Evolutionary conservation across 2,329 filamentous ascomycete species (phyloP).

Genomic region (Colletotrichum musae): DNA sequence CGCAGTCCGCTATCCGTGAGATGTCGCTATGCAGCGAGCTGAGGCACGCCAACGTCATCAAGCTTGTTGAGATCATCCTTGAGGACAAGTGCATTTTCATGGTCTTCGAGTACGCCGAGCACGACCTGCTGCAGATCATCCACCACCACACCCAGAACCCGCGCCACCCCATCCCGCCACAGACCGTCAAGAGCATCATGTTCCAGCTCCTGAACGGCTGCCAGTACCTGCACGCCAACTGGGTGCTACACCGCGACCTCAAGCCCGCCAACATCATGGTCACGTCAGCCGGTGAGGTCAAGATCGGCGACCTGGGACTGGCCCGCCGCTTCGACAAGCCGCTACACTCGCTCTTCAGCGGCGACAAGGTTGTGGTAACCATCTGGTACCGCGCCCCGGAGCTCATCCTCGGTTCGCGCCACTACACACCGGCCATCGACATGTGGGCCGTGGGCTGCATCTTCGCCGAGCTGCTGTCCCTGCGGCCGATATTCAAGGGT

Average conservation of each 20-base stretch:
- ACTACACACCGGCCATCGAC: conserved; percentile 97
- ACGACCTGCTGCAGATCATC: conserved; percentile 97
- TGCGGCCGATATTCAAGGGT: conserved; percentile 97
- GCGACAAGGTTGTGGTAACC: conserved; percentile 98
- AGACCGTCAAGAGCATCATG: conserved; percentile 93
- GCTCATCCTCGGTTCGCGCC: conserved; percentile 89
- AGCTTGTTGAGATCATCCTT: conserved; percentile 93
- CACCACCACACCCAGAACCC: conserved; percentile 95
- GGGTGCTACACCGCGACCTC: conserved; percentile 96
- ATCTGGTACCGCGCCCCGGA: conserved; percentile 99
- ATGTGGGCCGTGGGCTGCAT: conserved; percentile 99
- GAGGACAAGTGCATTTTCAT: conserved; percentile 99
- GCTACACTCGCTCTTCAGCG: conserved; percentile 89
- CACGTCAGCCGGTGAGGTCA: conserved; percentile 88
- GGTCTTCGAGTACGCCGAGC: conserved; percentile 99
- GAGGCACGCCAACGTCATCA: conserved; percentile 89
- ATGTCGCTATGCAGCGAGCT: conserved; percentile 98
- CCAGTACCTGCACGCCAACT: conserved; percentile 94
- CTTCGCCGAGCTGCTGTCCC: conserved; percentile 91
- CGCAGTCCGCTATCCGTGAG: conserved; percentile 95
- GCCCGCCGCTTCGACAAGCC: conserved; percentile 96
- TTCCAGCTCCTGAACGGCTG: conserved; percentile 96
- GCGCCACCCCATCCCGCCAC: conserved; percentile 87
- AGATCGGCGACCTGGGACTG: conserved; percentile 94
- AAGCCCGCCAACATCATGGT: conserved; percentile 99